These are phyloP conservation scores for Corniculantispora saksenae DNA, from an alignment of 2,329 filamentous ascomycete genomes.

Conservation along the genomic window DNA sequence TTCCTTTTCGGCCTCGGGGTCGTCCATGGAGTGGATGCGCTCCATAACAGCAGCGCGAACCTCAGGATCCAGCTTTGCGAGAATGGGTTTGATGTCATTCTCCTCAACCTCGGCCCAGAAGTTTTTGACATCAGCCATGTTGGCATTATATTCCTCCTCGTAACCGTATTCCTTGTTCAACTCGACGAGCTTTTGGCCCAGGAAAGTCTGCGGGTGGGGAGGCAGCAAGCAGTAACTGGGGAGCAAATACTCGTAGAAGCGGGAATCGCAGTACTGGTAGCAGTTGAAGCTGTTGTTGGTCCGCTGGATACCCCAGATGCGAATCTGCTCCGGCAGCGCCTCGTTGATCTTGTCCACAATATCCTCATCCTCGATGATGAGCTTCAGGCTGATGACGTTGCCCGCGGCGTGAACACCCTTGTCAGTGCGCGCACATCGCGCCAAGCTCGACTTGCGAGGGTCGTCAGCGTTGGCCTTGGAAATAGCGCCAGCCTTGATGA, in stretches of 20 bases:
- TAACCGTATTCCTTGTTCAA: constrained; percentile 72
- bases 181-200: constrained; percentile 82
- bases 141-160: constrained; percentile 64
- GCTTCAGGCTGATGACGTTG: constrained; percentile 91
- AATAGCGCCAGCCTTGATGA: constrained; percentile 88
- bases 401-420: constrained; percentile 97
- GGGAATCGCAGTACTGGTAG: constrained; percentile 91
- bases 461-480: constrained; percentile 97
- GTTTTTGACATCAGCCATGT: constrained; percentile 74
- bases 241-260: constrained; percentile 97
- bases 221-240: constrained; percentile 91
- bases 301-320: constrained; percentile 89
- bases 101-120: constrained; percentile 87
- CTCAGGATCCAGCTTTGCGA: constrained; percentile 63
- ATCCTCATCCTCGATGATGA: constrained; percentile 90
- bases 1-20: constrained; percentile 20
- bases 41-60: constrained; percentile 63
- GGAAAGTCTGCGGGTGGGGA: constrained; percentile 82
- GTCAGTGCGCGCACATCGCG: constrained; percentile 92
- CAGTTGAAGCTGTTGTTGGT: constrained; percentile 91
- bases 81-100: constrained; percentile 72
- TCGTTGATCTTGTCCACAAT: constrained; percentile 91
- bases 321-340: constrained; percentile 81
- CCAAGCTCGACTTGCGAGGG: constrained; percentile 91
- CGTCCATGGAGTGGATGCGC: constrained; percentile 51